Evolutionary conservation across 2,329 filamentous ascomycete genomes (phyloP), one percentile per base, ranked within the genome.

Genomic region (Calonectria pseudoreteaudii): DNA sequence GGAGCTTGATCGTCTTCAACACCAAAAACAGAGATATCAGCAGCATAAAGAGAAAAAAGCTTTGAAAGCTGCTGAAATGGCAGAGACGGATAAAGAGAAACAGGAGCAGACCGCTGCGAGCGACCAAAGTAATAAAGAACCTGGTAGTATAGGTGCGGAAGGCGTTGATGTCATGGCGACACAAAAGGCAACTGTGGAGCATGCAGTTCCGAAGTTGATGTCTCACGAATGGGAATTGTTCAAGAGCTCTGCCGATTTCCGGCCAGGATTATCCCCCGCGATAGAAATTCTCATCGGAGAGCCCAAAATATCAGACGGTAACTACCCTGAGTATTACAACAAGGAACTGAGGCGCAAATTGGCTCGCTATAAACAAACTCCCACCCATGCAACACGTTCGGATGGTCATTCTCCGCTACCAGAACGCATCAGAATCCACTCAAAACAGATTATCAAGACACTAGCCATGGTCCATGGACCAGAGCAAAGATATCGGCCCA

Each of bases 1-100:
- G 74, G 74, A 75, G 3, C 31, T 75, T 66, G 72, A 75, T n/a
- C 74, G 74, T 4, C 68, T 75, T 2, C 71, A 66, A n/a, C 66
- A 49, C 47, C 47, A 49, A 14, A 5, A n/a, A 6, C 8, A 26
- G 13, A 49, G 47, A 49, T 49, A 49, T 49, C 4, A 23, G 10
- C 5, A 10, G 4, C 47, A 26, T 5, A 49, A 49, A 9, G 6
- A 26, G 47, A 26, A 49, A 49, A 49, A 49, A n/a, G 47, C n/a
- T n/a, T 7, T 26, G 23, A 26, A 11, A 11, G 3, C 20, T 44
- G 38, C 38, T 4, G 47, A 49, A n/a, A n/a, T 23, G 6, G n/a
- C 13, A n/a, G n/a, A 23, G 4, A 49, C 2, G 11, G 18, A 23
- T 4, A 49, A 13, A 26, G n/a, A 4, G 23, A 49, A 49, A 10